These are phyloP conservation scores for Apiotrichum veenhuisii DNA, from an alignment of 1,284 basidiomycete species.

Conservation along the genomic window DNA sequence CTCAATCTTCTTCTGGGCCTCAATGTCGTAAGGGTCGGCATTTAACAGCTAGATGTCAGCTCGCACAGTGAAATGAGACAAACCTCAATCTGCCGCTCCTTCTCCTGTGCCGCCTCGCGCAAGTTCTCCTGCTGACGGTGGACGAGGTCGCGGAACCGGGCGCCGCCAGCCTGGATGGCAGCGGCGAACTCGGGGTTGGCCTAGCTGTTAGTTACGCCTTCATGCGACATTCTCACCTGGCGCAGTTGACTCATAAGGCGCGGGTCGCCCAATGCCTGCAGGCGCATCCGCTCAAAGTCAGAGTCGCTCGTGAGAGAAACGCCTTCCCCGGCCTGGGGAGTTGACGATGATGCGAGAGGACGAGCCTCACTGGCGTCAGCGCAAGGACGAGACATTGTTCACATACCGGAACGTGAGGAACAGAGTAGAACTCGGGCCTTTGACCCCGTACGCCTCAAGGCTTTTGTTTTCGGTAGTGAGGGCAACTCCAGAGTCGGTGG, in stretches of 20 bases:
- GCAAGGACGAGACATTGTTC: background rate
- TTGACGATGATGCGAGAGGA: conserved; percentile 19
- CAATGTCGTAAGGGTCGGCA: conserved; percentile 82
- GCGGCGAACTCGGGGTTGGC: conserved; percentile 71
- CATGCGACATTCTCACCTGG: conserved; percentile 55
- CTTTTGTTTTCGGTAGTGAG: conserved; percentile 29
- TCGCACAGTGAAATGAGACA: conserved; percentile 24
- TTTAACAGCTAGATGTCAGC: conserved; percentile 55
- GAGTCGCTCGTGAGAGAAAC: conserved; percentile 54
- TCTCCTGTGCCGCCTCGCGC: conserved; percentile 56
- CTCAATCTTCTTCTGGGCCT: conserved; percentile 86
- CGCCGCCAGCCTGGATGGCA: conserved; percentile 65
- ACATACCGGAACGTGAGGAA: conserved; percentile 42
- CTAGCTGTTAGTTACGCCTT: conserved; percentile 53
- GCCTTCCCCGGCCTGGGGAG: conserved; percentile 40
- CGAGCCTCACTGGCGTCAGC: conserved; percentile 1
- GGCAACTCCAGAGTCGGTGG: conserved; percentile 38
- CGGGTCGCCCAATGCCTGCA: conserved; percentile 81
- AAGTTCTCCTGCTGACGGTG: conserved; percentile 61
- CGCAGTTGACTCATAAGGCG: conserved; percentile 70
- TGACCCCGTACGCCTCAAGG: conserved; percentile 41
- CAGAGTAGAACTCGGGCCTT: conserved; percentile 31
- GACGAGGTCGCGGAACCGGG: conserved; percentile 69
- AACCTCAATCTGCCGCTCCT: conserved; percentile 62
- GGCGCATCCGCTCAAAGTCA: conserved; percentile 82